Conservation (phyloP, 192 early-diverging fungal genomes). For the Umbelopsis sp. region DNA sequence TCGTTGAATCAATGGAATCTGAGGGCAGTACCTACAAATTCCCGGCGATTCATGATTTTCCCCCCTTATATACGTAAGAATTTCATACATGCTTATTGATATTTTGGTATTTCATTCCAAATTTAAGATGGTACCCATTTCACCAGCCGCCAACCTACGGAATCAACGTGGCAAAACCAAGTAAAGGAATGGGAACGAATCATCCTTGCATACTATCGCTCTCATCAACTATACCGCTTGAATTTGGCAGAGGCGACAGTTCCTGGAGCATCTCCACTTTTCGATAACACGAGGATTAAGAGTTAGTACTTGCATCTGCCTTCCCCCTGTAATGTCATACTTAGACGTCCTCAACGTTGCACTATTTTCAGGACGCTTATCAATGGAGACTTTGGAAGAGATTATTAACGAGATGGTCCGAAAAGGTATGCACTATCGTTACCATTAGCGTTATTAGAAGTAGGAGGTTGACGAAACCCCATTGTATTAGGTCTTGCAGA, state of each 20-base stretch:
- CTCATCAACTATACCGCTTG: constrained; percentile 63
- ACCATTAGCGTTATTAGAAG: too few species aligned
- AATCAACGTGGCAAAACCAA: constrained; percentile 84
- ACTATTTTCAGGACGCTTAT: constrained; percentile 47
- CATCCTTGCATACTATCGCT: constrained; percentile 70
- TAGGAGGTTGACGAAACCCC: background rate
- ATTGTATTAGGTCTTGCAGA: constrained; percentile 51
- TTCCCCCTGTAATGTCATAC: background rate
- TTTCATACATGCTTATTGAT: background rate
- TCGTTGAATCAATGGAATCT: background rate
- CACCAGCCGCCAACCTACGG: constrained; percentile 75
- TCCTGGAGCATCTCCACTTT: constrained; percentile 51
- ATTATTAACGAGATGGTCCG: constrained; percentile 77
- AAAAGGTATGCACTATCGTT: constrained; percentile 45
- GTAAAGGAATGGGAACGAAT: constrained; percentile 76
- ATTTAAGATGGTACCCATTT: background rate
- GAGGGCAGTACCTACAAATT: constrained; percentile 41
- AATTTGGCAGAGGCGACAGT: constrained; percentile 59
- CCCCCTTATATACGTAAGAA: constrained; percentile 89
- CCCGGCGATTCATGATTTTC: constrained; percentile 86
- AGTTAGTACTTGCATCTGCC: constrained; percentile 47
- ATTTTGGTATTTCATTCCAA: background rate
- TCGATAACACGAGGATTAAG: constrained; percentile 70
- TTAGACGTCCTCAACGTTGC: too few species aligned
- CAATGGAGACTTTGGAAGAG: constrained; percentile 65